Conservation (phyloP, 495 filamentous ascomycete species). For the Penicillium robsamsonii region DNA sequence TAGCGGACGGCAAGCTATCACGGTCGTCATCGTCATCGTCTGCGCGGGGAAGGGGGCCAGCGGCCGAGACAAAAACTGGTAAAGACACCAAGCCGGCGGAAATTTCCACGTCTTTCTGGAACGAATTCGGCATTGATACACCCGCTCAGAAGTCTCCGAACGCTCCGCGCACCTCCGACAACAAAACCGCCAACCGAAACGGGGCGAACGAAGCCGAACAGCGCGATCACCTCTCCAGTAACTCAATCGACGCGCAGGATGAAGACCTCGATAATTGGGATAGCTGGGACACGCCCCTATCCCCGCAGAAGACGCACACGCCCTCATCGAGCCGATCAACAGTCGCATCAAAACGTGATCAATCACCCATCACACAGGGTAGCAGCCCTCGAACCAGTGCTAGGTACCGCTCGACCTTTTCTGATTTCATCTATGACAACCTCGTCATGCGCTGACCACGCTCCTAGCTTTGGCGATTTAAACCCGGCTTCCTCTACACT, state of each 20-base stretch:
- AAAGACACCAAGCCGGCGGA: slow-evolving; percentile 47
- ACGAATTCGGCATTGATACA: slow-evolving; percentile 55
- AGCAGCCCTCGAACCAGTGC: slow-evolving; percentile 52
- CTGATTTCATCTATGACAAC: slow-evolving; percentile 36
- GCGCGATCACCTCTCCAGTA: slow-evolving; percentile 33
- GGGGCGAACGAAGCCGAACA: slow-evolving; percentile 30
- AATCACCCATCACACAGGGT: slow-evolving; percentile 46
- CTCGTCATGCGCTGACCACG: slow-evolving; percentile 35
- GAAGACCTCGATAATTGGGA: slow-evolving; percentile 64
- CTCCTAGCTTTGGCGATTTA: slow-evolving; percentile 44
- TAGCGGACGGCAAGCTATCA: slow-evolving; percentile 31
- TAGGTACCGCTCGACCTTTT: slow-evolving; percentile 47
- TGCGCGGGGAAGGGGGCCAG: slow-evolving; percentile 32
- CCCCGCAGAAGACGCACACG: slow-evolving; percentile 41
- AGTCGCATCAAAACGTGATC: slow-evolving; percentile 43
- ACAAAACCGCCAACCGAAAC: slow-evolving; percentile 13
- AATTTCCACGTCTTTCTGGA: slow-evolving; percentile 50
- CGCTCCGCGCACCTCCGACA: slow-evolving; percentile 31
- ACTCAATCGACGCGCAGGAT: slow-evolving; percentile 40
- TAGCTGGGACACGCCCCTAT: slow-evolving; percentile 62
- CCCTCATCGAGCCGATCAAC: slow-evolving; percentile 49
- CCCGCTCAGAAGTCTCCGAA: slow-evolving; percentile 45
- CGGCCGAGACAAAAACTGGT: slow-evolving; percentile 43
- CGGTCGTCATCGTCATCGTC: slow-evolving; percentile 41
- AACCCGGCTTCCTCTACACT: slow-evolving; percentile 31